Percentiles rank a stretch among this genome's conserved stretches.
Evolutionary conservation across 192 early-diverging fungal genomes (phyloP).

Genomic region (Backusella tarrabulga): DNA sequence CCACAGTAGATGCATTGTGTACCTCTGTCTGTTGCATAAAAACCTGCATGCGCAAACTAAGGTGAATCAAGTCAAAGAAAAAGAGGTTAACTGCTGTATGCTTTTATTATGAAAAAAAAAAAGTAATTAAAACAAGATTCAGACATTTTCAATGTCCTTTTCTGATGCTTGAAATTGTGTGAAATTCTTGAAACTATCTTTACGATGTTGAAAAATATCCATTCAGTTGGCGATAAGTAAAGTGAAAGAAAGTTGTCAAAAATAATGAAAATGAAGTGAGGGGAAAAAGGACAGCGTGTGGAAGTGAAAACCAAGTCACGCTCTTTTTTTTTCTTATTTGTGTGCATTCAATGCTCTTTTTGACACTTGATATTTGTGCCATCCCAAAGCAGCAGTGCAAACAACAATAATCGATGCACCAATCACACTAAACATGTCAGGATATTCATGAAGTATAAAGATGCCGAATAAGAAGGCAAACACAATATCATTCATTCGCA

Average conservation of each 20-base stretch:
- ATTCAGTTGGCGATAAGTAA: neutral
- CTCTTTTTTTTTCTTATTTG: neutral
- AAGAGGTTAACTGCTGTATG: neutral
- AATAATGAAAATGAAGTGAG: too few species aligned
- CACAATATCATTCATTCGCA: conserved; percentile 80
- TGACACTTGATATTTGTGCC: conserved; percentile 54
- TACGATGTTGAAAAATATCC: conserved; percentile 3
- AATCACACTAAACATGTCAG: conserved; percentile 47
- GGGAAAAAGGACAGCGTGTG: neutral
- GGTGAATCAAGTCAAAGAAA: neutral
- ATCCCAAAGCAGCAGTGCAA: conserved; percentile 59
- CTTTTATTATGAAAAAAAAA: neutral
- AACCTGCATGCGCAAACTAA: conserved; percentile 27
- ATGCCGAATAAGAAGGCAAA: conserved; percentile 78
- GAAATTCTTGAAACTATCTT: neutral
- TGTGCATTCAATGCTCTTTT: neutral
- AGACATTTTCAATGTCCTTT: neutral
- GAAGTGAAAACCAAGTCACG: neutral
- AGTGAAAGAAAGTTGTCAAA: neutral
- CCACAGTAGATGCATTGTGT: conserved; percentile 18
- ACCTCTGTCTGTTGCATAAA: conserved; percentile 1
- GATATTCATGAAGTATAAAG: conserved; percentile 64
- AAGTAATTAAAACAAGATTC: neutral
- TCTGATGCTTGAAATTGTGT: neutral
- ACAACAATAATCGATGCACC: conserved; percentile 65